A percentile compares a stretch with the other conserved stretches of the same genome.
phyloP scores from a whole-genome alignment of 2,329 filamentous ascomycete genomes.

The Coniochaeta sp. region DNA sequence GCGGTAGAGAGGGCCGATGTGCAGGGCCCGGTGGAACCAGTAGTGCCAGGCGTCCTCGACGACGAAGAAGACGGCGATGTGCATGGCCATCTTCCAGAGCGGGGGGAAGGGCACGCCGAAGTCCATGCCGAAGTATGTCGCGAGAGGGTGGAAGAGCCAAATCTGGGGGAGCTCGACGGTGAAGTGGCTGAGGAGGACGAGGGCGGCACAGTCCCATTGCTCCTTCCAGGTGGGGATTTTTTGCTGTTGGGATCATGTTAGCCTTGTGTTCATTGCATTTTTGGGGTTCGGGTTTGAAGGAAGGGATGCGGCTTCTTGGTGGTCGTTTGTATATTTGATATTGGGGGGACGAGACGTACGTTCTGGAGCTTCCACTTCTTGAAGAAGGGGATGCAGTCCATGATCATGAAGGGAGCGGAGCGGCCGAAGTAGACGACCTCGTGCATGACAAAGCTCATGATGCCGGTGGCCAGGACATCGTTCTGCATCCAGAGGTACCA shows the following conservation, averaged over 20 bases:
- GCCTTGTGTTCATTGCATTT: slow-evolving; percentile 5
- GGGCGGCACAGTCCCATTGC: slow-evolving; percentile 88
- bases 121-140: slow-evolving; percentile 82
- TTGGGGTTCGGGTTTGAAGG: background rate
- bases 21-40: slow-evolving; percentile 87
- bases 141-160: slow-evolving; percentile 97
- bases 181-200: slow-evolving; percentile 92
- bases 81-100: slow-evolving; percentile 77
- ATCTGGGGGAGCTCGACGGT: slow-evolving; percentile 98
- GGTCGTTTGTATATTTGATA: background rate
- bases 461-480: slow-evolving; percentile 89
- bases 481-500: slow-evolving; percentile 99
- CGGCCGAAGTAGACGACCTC: slow-evolving; percentile 93
- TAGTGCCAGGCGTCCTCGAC: slow-evolving; percentile 98
- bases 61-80: slow-evolving; percentile 91
- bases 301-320: too few species aligned
- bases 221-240: slow-evolving; percentile 91
- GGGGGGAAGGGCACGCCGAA: slow-evolving; percentile 87
- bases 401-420: slow-evolving; percentile 83
- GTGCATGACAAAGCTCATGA: slow-evolving; percentile 96
- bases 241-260: slow-evolving; percentile 30
- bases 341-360: slow-evolving; percentile 37
- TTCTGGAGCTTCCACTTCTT: slow-evolving; percentile 92
- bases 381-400: slow-evolving; percentile 82
- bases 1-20: slow-evolving; percentile 94